phyloP scores from a whole-genome alignment of 331 rosid species.

The Pyracantha coccinea region DNA sequence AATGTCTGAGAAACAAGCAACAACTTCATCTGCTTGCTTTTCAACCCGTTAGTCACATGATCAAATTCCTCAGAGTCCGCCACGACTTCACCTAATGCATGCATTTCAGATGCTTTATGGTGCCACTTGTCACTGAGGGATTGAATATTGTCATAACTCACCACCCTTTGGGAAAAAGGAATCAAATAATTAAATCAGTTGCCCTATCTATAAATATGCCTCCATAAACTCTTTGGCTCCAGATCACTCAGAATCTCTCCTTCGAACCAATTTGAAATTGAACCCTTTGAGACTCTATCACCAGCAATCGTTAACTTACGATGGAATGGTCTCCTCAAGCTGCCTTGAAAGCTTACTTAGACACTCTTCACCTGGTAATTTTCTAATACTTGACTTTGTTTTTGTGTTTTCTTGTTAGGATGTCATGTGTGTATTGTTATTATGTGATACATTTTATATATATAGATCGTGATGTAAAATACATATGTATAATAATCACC shows the following conservation, averaged over 20 bases:
- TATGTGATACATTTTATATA: background rate
- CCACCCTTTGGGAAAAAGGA: background rate
- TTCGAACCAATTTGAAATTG: too few species aligned
- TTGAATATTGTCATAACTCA: background rate
- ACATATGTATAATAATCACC: too few species aligned
- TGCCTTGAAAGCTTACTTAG: conserved; percentile 16
- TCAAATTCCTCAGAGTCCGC: background rate
- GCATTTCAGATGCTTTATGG: background rate
- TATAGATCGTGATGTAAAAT: too few species aligned
- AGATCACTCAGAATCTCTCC: background rate
- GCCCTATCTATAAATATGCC: background rate
- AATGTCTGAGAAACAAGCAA: background rate
- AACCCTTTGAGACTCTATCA: background rate
- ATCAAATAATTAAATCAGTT: background rate
- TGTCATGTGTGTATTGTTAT: background rate
- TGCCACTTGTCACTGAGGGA: background rate
- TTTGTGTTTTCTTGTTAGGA: background rate
- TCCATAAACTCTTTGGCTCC: background rate
- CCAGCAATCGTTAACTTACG: background rate
- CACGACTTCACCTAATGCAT: conserved; percentile 10
- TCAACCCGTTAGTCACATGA: background rate
- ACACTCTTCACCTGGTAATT: conserved; percentile 19
- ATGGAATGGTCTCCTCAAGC: conserved; percentile 25
- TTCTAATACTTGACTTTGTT: background rate
- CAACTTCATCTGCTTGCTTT: background rate